Evolutionary conservation across 306 rosid genomes (phyloP).

Genomic region (Acacia acuminata): DNA sequence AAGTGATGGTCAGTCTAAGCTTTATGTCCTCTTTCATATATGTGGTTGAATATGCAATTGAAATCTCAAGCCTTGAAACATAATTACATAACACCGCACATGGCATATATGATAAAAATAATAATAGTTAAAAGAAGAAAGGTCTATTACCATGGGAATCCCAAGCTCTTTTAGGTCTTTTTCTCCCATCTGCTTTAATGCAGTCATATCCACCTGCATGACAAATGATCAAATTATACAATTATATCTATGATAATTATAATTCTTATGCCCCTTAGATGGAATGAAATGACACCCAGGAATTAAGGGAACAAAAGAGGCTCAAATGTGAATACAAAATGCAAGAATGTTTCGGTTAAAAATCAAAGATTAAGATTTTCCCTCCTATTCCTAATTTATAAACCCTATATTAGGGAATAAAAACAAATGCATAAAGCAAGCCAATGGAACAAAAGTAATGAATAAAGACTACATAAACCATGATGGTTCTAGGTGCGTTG

Average conservation of each 20-base stretch:
- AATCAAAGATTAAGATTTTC: neutral
- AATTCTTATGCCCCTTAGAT: neutral
- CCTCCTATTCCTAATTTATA: slow-evolving; percentile 12
- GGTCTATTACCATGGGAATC: slow-evolving; percentile 82
- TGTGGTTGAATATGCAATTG: slow-evolving; percentile 7
- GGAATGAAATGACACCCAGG: slow-evolving; percentile 12
- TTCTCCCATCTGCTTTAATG: slow-evolving; percentile 96
- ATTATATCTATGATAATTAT: neutral
- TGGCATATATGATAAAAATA: neutral
- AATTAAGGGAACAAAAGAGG: neutral
- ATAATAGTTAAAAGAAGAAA: neutral
- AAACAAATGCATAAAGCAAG: neutral
- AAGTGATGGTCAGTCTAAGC: neutral
- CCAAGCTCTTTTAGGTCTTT: slow-evolving; percentile 96
- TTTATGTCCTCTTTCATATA: neutral
- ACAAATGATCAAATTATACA: neutral
- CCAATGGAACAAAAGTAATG: neutral
- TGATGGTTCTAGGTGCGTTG: neutral
- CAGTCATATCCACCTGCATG: slow-evolving; percentile 88
- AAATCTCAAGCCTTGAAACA: slow-evolving; percentile 7
- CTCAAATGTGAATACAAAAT: neutral
- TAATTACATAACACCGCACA: neutral
- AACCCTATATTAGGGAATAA: neutral
- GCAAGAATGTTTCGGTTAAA: neutral
- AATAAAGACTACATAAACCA: neutral